phyloP scores from a whole-genome alignment of 1,284 basidiomycete genomes.

The Malassezia psittaci region DNA sequence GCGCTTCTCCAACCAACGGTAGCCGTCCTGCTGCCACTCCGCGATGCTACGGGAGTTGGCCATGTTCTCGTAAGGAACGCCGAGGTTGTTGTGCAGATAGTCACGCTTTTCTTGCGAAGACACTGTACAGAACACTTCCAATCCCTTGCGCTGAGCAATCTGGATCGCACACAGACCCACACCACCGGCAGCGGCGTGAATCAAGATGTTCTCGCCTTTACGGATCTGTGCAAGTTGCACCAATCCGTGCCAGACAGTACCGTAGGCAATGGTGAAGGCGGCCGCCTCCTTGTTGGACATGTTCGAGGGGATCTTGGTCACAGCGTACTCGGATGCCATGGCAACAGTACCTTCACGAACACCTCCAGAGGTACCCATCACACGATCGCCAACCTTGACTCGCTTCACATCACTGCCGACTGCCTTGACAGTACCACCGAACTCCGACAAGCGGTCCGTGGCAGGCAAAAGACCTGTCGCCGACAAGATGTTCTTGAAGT shows the following conservation, averaged over 20 bases:
- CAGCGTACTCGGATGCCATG: conserved; percentile 53
- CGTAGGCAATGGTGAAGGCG: conserved; percentile 48
- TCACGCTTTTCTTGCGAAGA: conserved; percentile 19
- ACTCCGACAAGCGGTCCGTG: conserved; percentile 52
- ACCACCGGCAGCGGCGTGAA: conserved; percentile 85
- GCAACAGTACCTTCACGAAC: conserved; percentile 16
- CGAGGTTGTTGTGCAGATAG: conserved; percentile 19
- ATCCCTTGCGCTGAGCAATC: conserved; percentile 17
- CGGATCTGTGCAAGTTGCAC: conserved; percentile 70
- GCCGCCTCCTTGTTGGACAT: conserved; percentile 63
- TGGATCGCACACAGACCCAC: conserved; percentile 50
- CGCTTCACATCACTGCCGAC: conserved; percentile 49
- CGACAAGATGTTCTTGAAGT: conserved; percentile 20
- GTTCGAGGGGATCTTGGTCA: conserved; percentile 53
- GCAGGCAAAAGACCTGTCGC: conserved; percentile 18
- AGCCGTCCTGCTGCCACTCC: conserved; percentile 13
- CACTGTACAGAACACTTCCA: conserved; percentile 19
- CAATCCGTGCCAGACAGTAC: conserved; percentile 61
- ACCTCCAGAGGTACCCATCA: conserved; percentile 51
- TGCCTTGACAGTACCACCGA: conserved; percentile 62
- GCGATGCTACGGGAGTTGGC: conserved; percentile 18
- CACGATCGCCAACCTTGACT: conserved; percentile 57
- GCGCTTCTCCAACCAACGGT: conserved; percentile 17
- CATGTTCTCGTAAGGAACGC: conserved; percentile 21
- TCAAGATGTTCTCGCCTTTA: conserved; percentile 61